Percentiles rank a stretch among this genome's conserved stretches.
Evolutionary conservation across 2,329 filamentous ascomycete species (phyloP).

Genomic region (Cladosporium velox): DNA sequence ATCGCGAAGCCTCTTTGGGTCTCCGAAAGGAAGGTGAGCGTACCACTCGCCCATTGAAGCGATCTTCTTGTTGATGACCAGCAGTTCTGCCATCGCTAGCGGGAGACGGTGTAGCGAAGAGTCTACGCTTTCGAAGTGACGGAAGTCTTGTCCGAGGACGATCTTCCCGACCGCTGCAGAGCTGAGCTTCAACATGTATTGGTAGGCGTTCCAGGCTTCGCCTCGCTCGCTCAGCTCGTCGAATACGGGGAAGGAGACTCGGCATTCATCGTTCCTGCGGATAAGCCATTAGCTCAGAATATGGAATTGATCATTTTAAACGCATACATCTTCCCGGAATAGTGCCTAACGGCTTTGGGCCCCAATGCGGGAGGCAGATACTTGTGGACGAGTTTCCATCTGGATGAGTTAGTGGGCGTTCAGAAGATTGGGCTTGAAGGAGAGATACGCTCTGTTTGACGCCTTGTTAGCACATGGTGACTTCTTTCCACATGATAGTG

Average conservation of each 20-base stretch:
- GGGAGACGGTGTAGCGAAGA: constrained; percentile 57
- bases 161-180: constrained; percentile 50
- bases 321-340: constrained; percentile 61
- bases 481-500: not conserved
- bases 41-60: constrained; percentile 60
- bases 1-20: constrained; percentile 49
- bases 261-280: constrained; percentile 1
- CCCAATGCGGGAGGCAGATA: constrained; percentile 62
- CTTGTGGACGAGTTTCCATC: constrained; percentile 59
- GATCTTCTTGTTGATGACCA: constrained; percentile 62
- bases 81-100: constrained; percentile 50
- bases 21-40: constrained; percentile 58
- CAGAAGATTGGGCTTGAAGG: not conserved
- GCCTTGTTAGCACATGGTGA: not conserved
- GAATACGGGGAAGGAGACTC: constrained; percentile 48
- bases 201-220: constrained; percentile 52
- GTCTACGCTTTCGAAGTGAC: constrained; percentile 48
- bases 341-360: constrained; percentile 63
- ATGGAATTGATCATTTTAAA: constrained; percentile 33
- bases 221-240: constrained; percentile 51
- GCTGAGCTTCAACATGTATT: constrained; percentile 53
- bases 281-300: not conserved
- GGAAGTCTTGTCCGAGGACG: constrained; percentile 47
- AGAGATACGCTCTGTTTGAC: not conserved
- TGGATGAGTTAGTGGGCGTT: constrained; percentile 19